phyloP scores from a whole-genome alignment of 73 alveolate genomes.

The Stentor roeselii region DNA sequence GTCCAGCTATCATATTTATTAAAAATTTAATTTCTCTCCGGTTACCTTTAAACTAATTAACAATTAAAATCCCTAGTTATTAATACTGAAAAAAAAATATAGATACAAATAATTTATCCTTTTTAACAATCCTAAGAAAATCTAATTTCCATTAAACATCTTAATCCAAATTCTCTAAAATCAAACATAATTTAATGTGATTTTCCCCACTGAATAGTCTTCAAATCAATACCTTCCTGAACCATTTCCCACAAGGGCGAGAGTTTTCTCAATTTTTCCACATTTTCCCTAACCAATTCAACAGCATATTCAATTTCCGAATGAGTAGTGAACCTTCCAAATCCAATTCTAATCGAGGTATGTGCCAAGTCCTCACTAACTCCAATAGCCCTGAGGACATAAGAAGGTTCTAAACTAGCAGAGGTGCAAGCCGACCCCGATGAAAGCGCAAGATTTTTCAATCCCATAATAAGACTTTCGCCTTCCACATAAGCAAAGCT shows the following conservation, averaged over 20 bases:
- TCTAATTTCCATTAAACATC: too few relatives aligned
- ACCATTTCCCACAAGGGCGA: constrained; percentile 95
- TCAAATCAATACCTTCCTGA: constrained; percentile 76
- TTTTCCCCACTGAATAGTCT: constrained; percentile 73
- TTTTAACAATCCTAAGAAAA: too few relatives aligned
- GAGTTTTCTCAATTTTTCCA: constrained; percentile 75
- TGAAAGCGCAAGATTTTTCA: constrained; percentile 81
- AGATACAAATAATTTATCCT: too few relatives aligned
- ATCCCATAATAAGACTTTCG: constrained; percentile 88
- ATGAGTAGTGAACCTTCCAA: constrained; percentile 90
- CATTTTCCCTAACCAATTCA: constrained; percentile 50
- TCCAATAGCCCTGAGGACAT: constrained; percentile 92
- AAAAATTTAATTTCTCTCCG: too few relatives aligned
- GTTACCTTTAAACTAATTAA: too few relatives aligned
- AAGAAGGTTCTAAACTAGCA: constrained; percentile 92
- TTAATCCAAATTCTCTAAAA: too few relatives aligned
- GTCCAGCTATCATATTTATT: too few relatives aligned
- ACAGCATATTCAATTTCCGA: constrained; percentile 73
- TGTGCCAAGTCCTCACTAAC: constrained; percentile 91
- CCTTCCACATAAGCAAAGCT: constrained; percentile 98
- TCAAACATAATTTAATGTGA: constrained; percentile 64
- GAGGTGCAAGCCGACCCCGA: constrained; percentile 98
- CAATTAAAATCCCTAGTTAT: too few relatives aligned
- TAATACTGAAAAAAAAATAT: too few relatives aligned
- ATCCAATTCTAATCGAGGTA: constrained; percentile 82